Conservation (phyloP, 164 flowering plant species). For the Houttuynia cordata region DNA sequence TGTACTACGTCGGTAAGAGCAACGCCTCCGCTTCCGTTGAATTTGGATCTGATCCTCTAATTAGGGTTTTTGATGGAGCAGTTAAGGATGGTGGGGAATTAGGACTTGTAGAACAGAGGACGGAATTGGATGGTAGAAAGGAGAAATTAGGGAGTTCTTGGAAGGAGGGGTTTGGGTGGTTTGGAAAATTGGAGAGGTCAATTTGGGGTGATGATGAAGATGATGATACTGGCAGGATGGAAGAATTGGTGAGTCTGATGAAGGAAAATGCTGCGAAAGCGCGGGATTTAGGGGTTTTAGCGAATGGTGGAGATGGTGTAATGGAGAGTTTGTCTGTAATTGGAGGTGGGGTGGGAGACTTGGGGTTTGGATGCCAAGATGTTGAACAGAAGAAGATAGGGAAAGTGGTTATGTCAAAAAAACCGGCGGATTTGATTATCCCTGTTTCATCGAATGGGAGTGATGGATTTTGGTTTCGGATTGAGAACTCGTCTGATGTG, state of each 20-base stretch:
- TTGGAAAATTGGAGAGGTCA: not conserved
- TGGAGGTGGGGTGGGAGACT: not conserved
- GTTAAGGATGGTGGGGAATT: not conserved
- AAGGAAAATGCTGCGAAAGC: not conserved
- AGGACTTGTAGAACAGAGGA: not conserved
- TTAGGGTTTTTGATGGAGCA: slow-evolving; percentile 4
- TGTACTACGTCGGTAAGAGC: slow-evolving; percentile 20
- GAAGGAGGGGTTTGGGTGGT: not conserved
- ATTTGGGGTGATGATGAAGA: not conserved
- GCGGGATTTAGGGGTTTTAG: not conserved
- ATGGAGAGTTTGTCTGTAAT: not conserved
- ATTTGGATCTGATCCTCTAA: not conserved
- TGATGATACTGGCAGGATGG: not conserved
- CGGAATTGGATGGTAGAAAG: not conserved
- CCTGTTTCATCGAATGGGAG: slow-evolving; percentile 36
- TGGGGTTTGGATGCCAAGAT: not conserved
- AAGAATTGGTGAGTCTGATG: not conserved
- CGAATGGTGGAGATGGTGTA: not conserved
- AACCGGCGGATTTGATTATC: slow-evolving; percentile 64
- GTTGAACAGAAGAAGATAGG: not conserved
- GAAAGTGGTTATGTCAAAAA: slow-evolving; percentile 2
- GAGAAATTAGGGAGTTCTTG: slow-evolving; percentile 1
- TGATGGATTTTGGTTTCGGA: slow-evolving; percentile 57
- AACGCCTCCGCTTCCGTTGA: not conserved
- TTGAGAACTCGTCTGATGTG: slow-evolving; percentile 28